Evolutionary conservation across 345 rosid genomes (phyloP).

Genomic region (Clarkia xantiana): DNA sequence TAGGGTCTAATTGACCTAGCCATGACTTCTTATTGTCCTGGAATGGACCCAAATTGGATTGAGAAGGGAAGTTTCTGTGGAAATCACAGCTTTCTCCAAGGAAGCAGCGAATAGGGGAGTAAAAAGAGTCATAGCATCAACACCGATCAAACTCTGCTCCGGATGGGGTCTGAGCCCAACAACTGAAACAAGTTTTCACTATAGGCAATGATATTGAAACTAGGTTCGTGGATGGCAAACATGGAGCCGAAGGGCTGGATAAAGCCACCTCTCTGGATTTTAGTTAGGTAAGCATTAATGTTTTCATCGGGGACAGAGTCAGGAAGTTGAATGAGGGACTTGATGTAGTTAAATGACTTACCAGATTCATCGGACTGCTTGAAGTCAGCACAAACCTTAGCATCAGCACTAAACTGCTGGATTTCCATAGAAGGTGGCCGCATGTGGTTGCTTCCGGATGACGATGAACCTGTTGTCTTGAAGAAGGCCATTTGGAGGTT

Average conservation of each 20-base stretch:
- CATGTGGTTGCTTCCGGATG: conserved; percentile 3
- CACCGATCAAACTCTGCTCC: conserved; percentile 38
- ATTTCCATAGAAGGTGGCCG: not conserved
- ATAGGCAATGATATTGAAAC: conserved; percentile 36
- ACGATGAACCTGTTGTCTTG: not conserved
- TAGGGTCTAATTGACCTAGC: no score
- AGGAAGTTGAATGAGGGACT: conserved; percentile 37
- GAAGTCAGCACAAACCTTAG: conserved; percentile 54
- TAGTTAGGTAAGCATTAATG: conserved; percentile 47
- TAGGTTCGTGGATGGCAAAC: conserved; percentile 54
- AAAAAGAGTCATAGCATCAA: conserved; percentile 55
- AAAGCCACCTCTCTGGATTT: conserved; percentile 71
- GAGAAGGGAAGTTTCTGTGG: conserved; percentile 50
- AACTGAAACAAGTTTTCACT: conserved; percentile 58
- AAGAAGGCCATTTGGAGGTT: no score
- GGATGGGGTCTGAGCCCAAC: conserved; percentile 2
- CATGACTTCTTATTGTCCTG: no score
- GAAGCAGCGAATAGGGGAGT: conserved; percentile 39
- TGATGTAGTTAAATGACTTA: conserved; percentile 59
- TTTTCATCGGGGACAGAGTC: conserved; percentile 42
- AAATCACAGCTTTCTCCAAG: conserved; percentile 48
- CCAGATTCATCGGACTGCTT: conserved; percentile 51
- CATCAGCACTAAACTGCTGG: conserved; percentile 55
- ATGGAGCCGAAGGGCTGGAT: conserved; percentile 75
- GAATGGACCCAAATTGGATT: conserved; percentile 65